Evolutionary conservation across 768 basidiomycete species (phyloP), one percentile per base, ranked within the genome.

Genomic region (Dioszegia crocea): DNA sequence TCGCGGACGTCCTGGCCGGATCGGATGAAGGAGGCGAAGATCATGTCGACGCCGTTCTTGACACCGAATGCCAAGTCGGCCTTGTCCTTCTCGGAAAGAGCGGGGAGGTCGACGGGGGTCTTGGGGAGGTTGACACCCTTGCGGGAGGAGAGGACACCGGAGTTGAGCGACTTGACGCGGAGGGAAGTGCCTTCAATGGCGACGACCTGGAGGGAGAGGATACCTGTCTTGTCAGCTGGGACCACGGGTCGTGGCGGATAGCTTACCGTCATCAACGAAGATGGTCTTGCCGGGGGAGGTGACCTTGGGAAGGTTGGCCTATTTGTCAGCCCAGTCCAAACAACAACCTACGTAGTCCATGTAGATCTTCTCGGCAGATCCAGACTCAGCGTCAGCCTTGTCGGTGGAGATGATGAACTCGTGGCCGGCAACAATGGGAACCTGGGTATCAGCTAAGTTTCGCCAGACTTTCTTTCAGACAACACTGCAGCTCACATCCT

Each of bases 81-180:
- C 83, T 96, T 97, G 84, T 99, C 96, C 83, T 99, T 98, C 57
- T 91, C 89, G 58, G 92, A 96, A 41, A 99, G 85, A 51, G 96
- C 90, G 52, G 96, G 96, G 52, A 99, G 86, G 79, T 99, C 96
- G 70, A 99, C 96, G 12, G 87, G 83, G 63, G 96, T 98, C 80
- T 97, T 96, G 70, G 96, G 96, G 56, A 99, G 85, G 80, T 99
- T 99, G 80, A 98, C 96, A 75, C 96, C 96, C 82, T 99, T 99
- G 77, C 91, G 89, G 55, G 93, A 97, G 49, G 89, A 89, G 68
- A 99, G 86, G 39, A 82, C 86, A 55, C 93, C 96, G 71, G 85
- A 88, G 84, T 98, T 99, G 76, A 94, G 60, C 40, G 88, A 83
- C 63, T 88, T 88, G 65, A 97, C 93, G 59, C 81, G 85, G 63